Conservation (phyloP, 441 rosid species). For the Bruguiera hainesii region DNA sequence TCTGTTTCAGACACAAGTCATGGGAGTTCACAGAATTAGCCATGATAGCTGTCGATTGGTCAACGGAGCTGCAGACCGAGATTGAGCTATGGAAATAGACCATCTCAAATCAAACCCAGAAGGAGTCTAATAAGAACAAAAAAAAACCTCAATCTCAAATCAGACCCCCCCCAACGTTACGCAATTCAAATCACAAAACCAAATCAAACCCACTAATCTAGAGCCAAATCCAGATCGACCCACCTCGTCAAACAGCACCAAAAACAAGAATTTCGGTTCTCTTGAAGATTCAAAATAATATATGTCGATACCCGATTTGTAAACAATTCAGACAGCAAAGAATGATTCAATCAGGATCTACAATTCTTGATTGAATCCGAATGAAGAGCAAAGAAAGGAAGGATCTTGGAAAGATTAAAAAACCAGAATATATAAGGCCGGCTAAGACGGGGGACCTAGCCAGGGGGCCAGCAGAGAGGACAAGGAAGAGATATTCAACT, state of each 20-base stretch:
- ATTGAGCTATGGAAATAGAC: slow-evolving; percentile 69
- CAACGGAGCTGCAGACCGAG: slow-evolving; percentile 68
- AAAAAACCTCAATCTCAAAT: slow-evolving; percentile 18
- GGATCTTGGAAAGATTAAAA: background rate
- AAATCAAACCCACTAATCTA: slow-evolving; percentile 21
- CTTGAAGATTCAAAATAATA: slow-evolving; percentile 5
- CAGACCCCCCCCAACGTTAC: slow-evolving; percentile 35
- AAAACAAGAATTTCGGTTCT: slow-evolving; percentile 21
- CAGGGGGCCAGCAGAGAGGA: slow-evolving; percentile 22
- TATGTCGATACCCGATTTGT: slow-evolving; percentile 17
- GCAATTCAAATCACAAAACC: slow-evolving; percentile 18
- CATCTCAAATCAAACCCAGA: slow-evolving; percentile 60
- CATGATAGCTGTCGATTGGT: slow-evolving; percentile 57
- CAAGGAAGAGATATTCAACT: slow-evolving; percentile 17
- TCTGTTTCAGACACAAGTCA: slow-evolving; percentile 37
- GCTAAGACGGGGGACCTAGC: slow-evolving; percentile 21
- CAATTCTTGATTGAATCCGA: slow-evolving; percentile 11
- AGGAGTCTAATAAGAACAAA: slow-evolving; percentile 8
- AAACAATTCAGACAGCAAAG: background rate
- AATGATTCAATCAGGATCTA: slow-evolving; percentile 3
- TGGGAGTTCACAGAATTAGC: slow-evolving; percentile 47
- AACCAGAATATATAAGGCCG: slow-evolving; percentile 25
- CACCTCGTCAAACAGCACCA: slow-evolving; percentile 27
- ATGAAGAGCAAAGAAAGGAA: background rate
- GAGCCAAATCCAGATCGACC: slow-evolving; percentile 30